phyloP scores from a whole-genome alignment of 306 rosid species.

The Ochetophila trinervis region DNA sequence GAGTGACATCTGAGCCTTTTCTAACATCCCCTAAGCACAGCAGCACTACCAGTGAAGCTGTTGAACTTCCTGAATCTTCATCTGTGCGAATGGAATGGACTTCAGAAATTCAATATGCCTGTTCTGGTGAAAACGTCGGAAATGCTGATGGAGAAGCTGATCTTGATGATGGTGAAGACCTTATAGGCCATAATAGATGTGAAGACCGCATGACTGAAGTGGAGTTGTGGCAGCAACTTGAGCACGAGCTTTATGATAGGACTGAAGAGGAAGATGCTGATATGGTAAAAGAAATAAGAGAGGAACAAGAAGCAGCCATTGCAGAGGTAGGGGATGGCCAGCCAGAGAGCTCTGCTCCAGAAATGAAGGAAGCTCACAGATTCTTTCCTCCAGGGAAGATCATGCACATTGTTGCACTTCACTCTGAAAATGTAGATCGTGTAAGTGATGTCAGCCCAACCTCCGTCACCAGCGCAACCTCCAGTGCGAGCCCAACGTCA shows the following conservation, averaged over 20 bases:
- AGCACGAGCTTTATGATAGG: slow-evolving; percentile 69
- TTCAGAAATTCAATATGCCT: slow-evolving; percentile 54
- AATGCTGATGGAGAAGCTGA: slow-evolving; percentile 31
- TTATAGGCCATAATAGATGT: slow-evolving; percentile 36
- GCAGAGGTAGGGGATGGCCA: slow-evolving; percentile 50
- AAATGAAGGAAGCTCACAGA: slow-evolving; percentile 66
- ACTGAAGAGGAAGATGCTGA: slow-evolving; percentile 50
- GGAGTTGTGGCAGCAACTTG: slow-evolving; percentile 89
- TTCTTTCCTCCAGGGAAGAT: slow-evolving; percentile 89
- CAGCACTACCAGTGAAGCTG: slow-evolving; percentile 35
- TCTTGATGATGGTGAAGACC: slow-evolving; percentile 33
- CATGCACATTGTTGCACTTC: slow-evolving; percentile 68
- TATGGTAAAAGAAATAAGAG: slow-evolving; percentile 59
- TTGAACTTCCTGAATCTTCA: slow-evolving; percentile 58
- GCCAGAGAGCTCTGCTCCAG: slow-evolving; percentile 46
- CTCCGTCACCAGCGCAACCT: slow-evolving; percentile 39
- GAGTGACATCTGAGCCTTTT: slow-evolving; percentile 46
- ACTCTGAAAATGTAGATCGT: slow-evolving; percentile 27
- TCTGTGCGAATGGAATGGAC: slow-evolving; percentile 62
- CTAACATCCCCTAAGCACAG: slow-evolving; percentile 37
- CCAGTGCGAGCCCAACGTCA: slow-evolving; percentile 34
- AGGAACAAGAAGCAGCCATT: slow-evolving; percentile 63
- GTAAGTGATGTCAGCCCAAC: slow-evolving; percentile 44
- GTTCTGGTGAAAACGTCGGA: slow-evolving; percentile 35
- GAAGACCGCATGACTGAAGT: slow-evolving; percentile 76